Percentiles rank a stretch among this genome's conserved stretches.
Evolutionary conservation across 805 yeast genomes (phyloP).

Genomic region (Saccharomycopsis sp.): DNA sequence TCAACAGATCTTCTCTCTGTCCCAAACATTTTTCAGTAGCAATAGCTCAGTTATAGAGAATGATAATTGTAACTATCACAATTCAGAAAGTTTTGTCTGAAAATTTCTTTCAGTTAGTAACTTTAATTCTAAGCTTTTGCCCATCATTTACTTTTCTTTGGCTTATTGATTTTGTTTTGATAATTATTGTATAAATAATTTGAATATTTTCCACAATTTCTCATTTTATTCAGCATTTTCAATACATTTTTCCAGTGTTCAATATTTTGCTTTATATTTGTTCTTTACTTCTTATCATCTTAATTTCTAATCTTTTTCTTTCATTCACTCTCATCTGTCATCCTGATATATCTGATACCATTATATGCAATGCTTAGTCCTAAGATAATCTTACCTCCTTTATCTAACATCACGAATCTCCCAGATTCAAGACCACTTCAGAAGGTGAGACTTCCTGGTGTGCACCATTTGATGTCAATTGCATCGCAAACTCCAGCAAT

Average conservation of each 20-base stretch:
- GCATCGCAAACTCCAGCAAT: background rate
- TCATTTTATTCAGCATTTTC: background rate
- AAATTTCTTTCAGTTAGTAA: background rate
- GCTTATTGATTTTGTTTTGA: background rate
- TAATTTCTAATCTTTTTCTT: background rate
- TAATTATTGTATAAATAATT: background rate
- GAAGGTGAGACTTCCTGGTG: slow-evolving; percentile 10
- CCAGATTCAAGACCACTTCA: background rate
- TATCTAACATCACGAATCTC: background rate
- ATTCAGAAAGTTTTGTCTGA: background rate
- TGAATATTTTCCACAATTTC: background rate
- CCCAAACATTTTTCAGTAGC: background rate
- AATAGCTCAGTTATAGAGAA: background rate
- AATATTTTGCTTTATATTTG: background rate
- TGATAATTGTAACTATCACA: background rate
- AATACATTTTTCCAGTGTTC: no score
- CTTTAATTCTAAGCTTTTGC: background rate
- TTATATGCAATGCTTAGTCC: slow-evolving; percentile 1
- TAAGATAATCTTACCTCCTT: slow-evolving; percentile 10
- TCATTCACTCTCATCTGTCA: background rate
- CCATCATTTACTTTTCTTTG: background rate
- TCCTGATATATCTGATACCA: background rate
- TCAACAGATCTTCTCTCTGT: background rate
- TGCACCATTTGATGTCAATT: slow-evolving; percentile 6
- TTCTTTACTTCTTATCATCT: background rate